Percentiles rank a stretch among this genome's conserved stretches.
These are phyloP conservation scores for Lactifluus subvellereus DNA, from an alignment of 768 basidiomycete genomes.

Conservation along the genomic window DNA sequence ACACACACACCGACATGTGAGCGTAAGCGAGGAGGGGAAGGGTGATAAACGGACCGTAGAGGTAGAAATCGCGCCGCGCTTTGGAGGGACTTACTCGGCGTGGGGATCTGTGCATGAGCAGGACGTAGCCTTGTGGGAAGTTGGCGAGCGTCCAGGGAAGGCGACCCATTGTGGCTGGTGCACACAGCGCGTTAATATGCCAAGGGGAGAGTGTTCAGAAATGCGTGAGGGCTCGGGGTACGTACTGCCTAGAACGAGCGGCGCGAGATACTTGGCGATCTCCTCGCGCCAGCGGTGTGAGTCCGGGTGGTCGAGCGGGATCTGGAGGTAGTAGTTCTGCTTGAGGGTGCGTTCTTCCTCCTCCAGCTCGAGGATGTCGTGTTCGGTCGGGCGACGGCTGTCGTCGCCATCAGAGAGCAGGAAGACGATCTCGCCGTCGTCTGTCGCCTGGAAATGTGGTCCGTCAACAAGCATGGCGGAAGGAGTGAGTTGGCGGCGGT, in stretches of 20 bases:
- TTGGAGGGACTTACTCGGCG: not conserved
- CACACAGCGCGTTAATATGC: not conserved
- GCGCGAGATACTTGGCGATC: constrained; percentile 18
- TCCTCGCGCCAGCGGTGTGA: constrained; percentile 14
- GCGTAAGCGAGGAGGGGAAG: no score
- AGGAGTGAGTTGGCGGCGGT: not conserved
- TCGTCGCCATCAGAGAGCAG: constrained; percentile 7
- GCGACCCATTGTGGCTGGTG: constrained; percentile 8
- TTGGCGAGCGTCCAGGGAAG: constrained; percentile 14
- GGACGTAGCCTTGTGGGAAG: constrained; percentile 15
- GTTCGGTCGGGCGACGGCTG: constrained; percentile 12
- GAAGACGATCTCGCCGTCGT: constrained; percentile 11
- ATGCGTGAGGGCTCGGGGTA: not conserved
- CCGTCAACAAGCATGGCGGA: constrained; percentile 5
- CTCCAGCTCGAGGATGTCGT: constrained; percentile 7
- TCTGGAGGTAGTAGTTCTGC: constrained; percentile 11
- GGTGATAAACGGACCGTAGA: constrained; percentile 7
- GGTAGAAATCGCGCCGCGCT: constrained; percentile 12
- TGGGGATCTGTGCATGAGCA: constrained; percentile 7
- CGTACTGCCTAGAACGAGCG: constrained; percentile 16
- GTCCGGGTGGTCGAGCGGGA: constrained; percentile 11
- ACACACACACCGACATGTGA: not conserved
- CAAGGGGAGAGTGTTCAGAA: not conserved
- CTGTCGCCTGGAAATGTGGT: constrained; percentile 5
- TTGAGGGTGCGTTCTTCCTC: not conserved